phyloP scores from a whole-genome alignment of 257 asterid genomes.

The Penstemon newberryi region DNA sequence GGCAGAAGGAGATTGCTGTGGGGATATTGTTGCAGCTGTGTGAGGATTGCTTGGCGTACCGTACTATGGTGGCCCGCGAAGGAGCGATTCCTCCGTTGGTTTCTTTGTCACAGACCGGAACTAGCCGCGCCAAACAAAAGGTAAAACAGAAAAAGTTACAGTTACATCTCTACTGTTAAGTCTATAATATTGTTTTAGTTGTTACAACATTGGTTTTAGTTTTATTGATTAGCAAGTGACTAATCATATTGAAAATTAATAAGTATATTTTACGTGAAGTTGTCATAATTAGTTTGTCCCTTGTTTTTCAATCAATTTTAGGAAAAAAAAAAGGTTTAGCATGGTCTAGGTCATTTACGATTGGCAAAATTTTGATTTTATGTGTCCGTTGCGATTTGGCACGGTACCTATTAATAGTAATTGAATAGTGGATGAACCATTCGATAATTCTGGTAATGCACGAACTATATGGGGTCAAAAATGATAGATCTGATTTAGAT shows the following conservation, averaged over 20 bases:
- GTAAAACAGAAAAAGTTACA: slow-evolving; percentile 36
- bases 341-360: neutral
- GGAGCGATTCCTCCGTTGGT: slow-evolving; percentile 96
- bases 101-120: slow-evolving; percentile 83
- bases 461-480: too few species aligned
- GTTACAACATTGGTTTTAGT: neutral
- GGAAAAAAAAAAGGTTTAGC: neutral
- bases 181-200: neutral
- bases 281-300: neutral
- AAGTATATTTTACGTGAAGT: neutral
- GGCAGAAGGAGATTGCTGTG: slow-evolving; percentile 93
- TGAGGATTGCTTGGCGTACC: slow-evolving; percentile 66
- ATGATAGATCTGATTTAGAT: too few species aligned
- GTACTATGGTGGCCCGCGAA: slow-evolving; percentile 94
- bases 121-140: slow-evolving; percentile 93
- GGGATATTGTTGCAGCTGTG: slow-evolving; percentile 71
- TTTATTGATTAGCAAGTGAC: neutral
- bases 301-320: too few species aligned
- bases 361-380: too few species aligned
- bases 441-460: too few species aligned
- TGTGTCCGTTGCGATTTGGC: too few species aligned
- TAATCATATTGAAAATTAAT: neutral
- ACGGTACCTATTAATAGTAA: too few species aligned
- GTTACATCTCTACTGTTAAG: too few species aligned
- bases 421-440: too few species aligned